Evolutionary conservation across 306 rosid species (phyloP).

Genomic region (Medicago arabica): DNA sequence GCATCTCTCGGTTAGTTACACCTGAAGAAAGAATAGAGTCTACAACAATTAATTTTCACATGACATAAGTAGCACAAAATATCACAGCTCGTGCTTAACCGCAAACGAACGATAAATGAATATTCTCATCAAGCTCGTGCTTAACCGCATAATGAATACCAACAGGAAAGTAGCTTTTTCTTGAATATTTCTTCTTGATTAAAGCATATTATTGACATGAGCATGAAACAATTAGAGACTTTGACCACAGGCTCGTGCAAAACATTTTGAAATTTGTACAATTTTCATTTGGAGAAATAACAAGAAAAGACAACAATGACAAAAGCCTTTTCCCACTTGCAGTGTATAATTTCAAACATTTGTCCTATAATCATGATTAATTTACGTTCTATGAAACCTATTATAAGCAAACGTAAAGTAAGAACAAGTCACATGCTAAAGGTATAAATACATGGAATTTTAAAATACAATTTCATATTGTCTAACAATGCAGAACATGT

Average conservation of each 20-base stretch:
- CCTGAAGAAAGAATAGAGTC: constrained; percentile 44
- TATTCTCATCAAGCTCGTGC: constrained; percentile 26
- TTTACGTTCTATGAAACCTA: constrained; percentile 6
- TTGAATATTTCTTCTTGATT: background rate
- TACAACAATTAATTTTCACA: constrained; percentile 26
- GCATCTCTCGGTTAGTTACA: constrained; percentile 36
- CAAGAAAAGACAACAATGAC: background rate
- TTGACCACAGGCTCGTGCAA: constrained; percentile 3
- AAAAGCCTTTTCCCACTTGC: background rate
- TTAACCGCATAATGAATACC: constrained; percentile 13
- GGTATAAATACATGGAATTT: constrained; percentile 10
- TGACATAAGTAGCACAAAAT: background rate
- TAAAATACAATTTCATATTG: background rate
- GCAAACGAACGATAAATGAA: background rate
- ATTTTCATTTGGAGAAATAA: background rate
- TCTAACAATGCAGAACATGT: background rate
- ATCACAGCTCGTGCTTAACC: constrained; percentile 18
- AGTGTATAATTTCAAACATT: constrained; percentile 10
- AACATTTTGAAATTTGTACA: constrained; percentile 4
- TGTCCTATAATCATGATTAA: background rate
- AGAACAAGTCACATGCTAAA: background rate
- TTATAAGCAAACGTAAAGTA: constrained; percentile 6
- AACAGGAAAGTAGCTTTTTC: background rate
- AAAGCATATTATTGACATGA: constrained; percentile 6
- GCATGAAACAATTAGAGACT: constrained; percentile 6